A percentile compares a stretch with the other conserved stretches of the same genome.
phyloP scores from a whole-genome alignment of 116 monocot genomes.

The Cymodocea nodosa region DNA sequence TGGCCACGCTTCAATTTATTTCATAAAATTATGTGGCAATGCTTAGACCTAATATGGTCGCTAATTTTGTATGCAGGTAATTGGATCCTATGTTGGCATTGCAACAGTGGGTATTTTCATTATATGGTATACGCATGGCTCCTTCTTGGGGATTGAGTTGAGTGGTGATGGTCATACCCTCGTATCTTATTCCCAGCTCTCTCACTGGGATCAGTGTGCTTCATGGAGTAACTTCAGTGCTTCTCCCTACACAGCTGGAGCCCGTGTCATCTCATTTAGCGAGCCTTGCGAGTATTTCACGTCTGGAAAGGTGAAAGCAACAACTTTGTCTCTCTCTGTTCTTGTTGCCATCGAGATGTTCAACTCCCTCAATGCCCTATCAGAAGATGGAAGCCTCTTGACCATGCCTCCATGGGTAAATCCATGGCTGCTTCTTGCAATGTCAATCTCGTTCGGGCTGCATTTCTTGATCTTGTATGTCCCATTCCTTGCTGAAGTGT shows the following conservation, averaged over 20 bases:
- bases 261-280: slow-evolving; percentile 39
- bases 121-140: slow-evolving; percentile 93
- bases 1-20: too few species aligned
- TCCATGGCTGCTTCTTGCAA: slow-evolving; percentile 96
- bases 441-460: slow-evolving; percentile 83
- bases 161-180: slow-evolving; percentile 80
- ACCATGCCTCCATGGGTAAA: slow-evolving; percentile 95
- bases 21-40: too few species aligned
- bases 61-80: slow-evolving; percentile 35
- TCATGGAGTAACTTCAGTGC: slow-evolving; percentile 73
- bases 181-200: slow-evolving; percentile 85
- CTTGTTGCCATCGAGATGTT: slow-evolving; percentile 98
- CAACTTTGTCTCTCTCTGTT: slow-evolving; percentile 93
- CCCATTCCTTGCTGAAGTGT: slow-evolving; percentile 89
- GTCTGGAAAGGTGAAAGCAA: slow-evolving; percentile 87
- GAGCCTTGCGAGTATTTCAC: slow-evolving; percentile 88
- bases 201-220: slow-evolving; percentile 75
- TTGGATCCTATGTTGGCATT: slow-evolving; percentile 88
- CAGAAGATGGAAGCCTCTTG: slow-evolving; percentile 82
- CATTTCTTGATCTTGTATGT: slow-evolving; percentile 91
- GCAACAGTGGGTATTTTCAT: slow-evolving; percentile 94
- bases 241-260: slow-evolving; percentile 63
- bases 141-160: slow-evolving; percentile 90
- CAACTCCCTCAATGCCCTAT: slow-evolving; percentile 94
- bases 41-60: background rate